Evolutionary conservation across 352 stramenopile species (phyloP), one percentile per base, ranked within the genome.

Genomic region (Lagenidium sp.): DNA sequence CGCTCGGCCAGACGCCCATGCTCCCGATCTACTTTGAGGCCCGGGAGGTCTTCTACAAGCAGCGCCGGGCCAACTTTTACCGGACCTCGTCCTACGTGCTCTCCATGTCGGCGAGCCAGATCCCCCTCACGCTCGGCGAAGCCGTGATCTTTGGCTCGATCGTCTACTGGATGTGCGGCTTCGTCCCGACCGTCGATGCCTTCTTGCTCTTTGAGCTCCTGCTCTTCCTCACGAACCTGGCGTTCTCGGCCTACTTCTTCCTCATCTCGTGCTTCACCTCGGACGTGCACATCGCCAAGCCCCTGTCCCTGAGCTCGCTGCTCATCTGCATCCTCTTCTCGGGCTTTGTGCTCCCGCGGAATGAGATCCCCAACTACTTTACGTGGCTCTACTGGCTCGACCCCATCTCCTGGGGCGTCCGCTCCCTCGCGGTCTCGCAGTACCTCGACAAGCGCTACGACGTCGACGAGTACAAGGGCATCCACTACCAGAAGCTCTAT

Each of bases 131-230:
- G 55, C 15, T 65, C 4, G 51, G 65, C 19, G 77, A 90, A 60
- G 53, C 65, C 3, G 39, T 83, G 6, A 44, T 81, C 15, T 90
- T 90, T 61, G 77, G 71, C 16, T 70, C 57, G 7, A 60, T 90
- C 43, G 45, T 87, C 4, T 90, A 90, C 44, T 85, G 63, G 52
- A 70, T 87, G 47, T 65, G 81, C 42, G 77, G 77, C 23, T 63
- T 90, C 29, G 57, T 53, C 19, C 23, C 28, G 6, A 57, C 59
- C 21, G 49, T 57, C 13, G 35, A 29, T 21, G 59, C 63, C 28
- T 84, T 79, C 34, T 43, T 87, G 20, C 54, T 78, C 34, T 87
- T 76, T 35, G 48, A 85, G 35, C 39, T 45, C 6, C 49, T 82
- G 15, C 56, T 91, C 20, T 60, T 85, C 48, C 49, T 32, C 69